Base-by-base conservation (phyloP, 805 yeast genomes). In the Saturnispora kantuleensis region DNA sequence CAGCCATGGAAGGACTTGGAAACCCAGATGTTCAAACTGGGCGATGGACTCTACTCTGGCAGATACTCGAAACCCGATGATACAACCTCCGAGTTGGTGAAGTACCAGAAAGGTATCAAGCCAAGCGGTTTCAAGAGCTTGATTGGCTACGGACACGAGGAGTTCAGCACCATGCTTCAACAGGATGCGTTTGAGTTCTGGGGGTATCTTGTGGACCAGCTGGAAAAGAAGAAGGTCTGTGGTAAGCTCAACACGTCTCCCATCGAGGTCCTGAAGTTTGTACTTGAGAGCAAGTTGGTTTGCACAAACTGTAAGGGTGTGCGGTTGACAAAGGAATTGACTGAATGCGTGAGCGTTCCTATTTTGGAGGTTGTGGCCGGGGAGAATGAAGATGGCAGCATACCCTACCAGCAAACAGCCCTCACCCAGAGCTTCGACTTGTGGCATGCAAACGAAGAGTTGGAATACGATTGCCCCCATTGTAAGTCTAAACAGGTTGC, bases 111-210 rank as follows among this genome's bases (percentile, higher is more conserved):
- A 35, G 97, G 97, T 5, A 71, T 93, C 15, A 74, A 77, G 42
- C 96, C 96, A 0, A 67, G 76, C 1, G 71, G 82, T 39, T 80
- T 93, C 63, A 90, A 90, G 59, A 67, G 76, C 8, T 65, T 87
- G 21, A 69, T 93, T 42, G 96, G 96, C 3, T 73, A 73, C 41
- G 76, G 77, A 32, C 94, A 93, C 60, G 69, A 70, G 13, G 98
- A 93, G 56, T 93, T 93, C 54, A 70, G 80, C 38, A 80, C 95
- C 0, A 84, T 81, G 71, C 77, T 79, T 53, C 99, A 93, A 59
- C 98, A 93, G 61, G 99, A 93, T 66, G 93, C 97, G 0, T 84
- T 80, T 67, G 98, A 93, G 60, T 93, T 88, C 57, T 74, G 88
- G 63, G 63, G 76, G 5, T 83, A 79, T 57, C 61, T 90, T 8